Percentiles rank a stretch among this genome's conserved stretches.
These are phyloP conservation scores for Aspergillus novoparasiticus DNA, from an alignment of 2,329 filamentous ascomycete genomes.

Conservation along the genomic window DNA sequence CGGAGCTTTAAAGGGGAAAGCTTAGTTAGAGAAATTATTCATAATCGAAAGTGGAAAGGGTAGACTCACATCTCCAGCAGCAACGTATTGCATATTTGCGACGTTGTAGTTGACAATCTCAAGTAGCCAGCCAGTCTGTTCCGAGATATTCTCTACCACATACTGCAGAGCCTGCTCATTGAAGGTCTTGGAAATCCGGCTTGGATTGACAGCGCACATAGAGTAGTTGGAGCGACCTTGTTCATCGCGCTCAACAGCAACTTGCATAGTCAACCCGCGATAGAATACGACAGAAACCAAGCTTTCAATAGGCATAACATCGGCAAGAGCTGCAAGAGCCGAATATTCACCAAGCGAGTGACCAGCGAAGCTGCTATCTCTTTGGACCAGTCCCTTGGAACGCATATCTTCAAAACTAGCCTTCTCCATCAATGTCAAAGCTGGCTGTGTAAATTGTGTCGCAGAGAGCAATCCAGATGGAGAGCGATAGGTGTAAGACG, in stretches of 20 bases:
- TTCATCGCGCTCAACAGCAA: slow-evolving; percentile 94
- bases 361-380: slow-evolving; percentile 95
- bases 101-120: slow-evolving; percentile 98
- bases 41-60: background rate
- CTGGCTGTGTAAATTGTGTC: slow-evolving; percentile 97
- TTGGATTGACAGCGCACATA: slow-evolving; percentile 99
- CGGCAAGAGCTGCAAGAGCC: slow-evolving; percentile 89
- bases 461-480: slow-evolving; percentile 93
- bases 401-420: slow-evolving; percentile 99
- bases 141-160: slow-evolving; percentile 91
- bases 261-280: slow-evolving; percentile 98
- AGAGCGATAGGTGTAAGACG: slow-evolving; percentile 95
- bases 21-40: slow-evolving; percentile 23
- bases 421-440: slow-evolving; percentile 98
- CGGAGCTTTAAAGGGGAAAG: slow-evolving; percentile 49
- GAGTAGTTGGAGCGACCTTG: slow-evolving; percentile 94
- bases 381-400: slow-evolving; percentile 90
- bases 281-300: slow-evolving; percentile 99
- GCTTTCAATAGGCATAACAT: slow-evolving; percentile 99
- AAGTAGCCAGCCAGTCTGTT: slow-evolving; percentile 90
- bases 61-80: slow-evolving; percentile 61
- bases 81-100: slow-evolving; percentile 71
- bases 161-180: slow-evolving; percentile 97
- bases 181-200: slow-evolving; percentile 97
- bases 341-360: slow-evolving; percentile 99